phyloP scores from a whole-genome alignment of 768 basidiomycete genomes.

The Tricholomella constricta region DNA sequence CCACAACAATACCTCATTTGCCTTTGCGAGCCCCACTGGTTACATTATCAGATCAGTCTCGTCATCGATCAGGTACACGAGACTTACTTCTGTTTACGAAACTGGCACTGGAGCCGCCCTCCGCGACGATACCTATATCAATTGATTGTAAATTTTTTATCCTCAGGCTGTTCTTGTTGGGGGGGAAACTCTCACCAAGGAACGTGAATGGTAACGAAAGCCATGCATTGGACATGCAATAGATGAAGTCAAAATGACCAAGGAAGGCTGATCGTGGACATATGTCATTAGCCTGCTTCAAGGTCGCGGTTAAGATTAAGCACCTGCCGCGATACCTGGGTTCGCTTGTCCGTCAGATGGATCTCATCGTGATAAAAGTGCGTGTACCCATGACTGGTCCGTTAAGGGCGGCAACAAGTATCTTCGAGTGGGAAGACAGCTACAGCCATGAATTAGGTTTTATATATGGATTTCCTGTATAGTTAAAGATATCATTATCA shows the following conservation, averaged over 20 bases:
- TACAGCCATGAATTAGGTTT: constrained; percentile 23
- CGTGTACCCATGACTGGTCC: constrained; percentile 73
- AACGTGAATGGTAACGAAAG: constrained; percentile 70
- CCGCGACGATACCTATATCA: constrained; percentile 58
- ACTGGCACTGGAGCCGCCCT: constrained; percentile 69
- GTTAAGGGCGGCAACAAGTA: constrained; percentile 71
- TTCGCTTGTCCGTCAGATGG: not conserved
- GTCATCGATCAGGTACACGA: not conserved
- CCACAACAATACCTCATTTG: constrained; percentile 72
- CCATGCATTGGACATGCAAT: constrained; percentile 61
- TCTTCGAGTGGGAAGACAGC: constrained; percentile 70
- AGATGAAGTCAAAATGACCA: constrained; percentile 79
- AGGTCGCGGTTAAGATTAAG: not conserved
- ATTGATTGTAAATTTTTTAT: not conserved
- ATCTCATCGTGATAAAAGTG: not conserved
- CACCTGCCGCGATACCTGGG: constrained; percentile 69
- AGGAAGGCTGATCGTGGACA: constrained; percentile 47
- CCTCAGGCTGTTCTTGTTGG: constrained; percentile 8
- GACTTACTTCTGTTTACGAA: constrained; percentile 66
- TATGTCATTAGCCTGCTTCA: not conserved
- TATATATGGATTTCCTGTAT: not conserved
- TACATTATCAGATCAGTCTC: not conserved
- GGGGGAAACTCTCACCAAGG: constrained; percentile 40
- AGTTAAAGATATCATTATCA: not conserved
- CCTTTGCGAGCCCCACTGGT: constrained; percentile 66